Evolutionary conservation across 208 protist genomes (phyloP).

Genomic region (Wallacemonas sp.): DNA sequence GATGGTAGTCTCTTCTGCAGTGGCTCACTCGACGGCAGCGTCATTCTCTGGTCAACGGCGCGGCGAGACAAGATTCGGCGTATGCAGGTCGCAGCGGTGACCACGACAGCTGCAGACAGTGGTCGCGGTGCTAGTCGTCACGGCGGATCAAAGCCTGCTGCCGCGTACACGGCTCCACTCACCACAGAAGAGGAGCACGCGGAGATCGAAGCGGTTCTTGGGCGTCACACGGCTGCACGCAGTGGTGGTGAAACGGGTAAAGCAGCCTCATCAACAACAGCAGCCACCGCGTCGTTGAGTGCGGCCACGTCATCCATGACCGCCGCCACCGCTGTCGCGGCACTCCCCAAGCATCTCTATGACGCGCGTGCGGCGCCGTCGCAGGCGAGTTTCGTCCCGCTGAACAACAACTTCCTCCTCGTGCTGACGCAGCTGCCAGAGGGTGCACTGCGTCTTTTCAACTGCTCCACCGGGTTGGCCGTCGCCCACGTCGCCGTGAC

Average conservation of each 20-base stretch:
- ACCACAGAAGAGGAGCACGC: not conserved
- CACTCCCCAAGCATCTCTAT: not conserved
- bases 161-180: no score
- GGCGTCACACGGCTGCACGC: no score
- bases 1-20: constrained; percentile 49
- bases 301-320: no score
- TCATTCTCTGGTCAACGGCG: constrained; percentile 55
- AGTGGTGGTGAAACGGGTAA: no score
- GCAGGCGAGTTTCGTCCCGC: constrained; percentile 55
- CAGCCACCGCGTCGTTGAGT: no score
- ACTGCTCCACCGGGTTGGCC: constrained; percentile 67
- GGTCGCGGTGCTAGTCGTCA: not conserved
- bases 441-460: constrained; percentile 49
- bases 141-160: no score
- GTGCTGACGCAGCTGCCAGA: constrained; percentile 36
- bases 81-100: constrained; percentile 15
- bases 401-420: constrained; percentile 79
- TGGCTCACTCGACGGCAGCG: constrained; percentile 42
- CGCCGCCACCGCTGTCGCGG: not conserved
- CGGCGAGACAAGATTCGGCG: constrained; percentile 51
- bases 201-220: not conserved
- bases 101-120: not conserved
- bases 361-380: constrained; percentile 24
- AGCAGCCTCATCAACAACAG: no score
- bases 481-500: constrained; percentile 19